Conservation (phyloP, 108 stramenopile species). For the Schizochytrium sp. region DNA sequence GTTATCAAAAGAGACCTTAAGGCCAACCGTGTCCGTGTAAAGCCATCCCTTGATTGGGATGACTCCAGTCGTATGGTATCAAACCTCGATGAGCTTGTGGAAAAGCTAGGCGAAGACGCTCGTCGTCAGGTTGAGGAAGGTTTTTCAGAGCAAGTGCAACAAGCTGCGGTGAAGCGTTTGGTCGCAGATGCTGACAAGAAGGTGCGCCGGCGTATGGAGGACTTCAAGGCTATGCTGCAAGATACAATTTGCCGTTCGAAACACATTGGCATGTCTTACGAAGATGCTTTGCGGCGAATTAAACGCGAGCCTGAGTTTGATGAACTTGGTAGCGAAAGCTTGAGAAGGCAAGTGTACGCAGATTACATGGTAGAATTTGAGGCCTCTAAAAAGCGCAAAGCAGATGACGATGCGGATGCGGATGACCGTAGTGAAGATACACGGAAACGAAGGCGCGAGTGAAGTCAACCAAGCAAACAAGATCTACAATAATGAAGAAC, state of each 20-base stretch:
- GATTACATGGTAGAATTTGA: slow-evolving; percentile 3
- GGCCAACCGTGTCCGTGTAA: not conserved
- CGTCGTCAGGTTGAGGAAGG: slow-evolving; percentile 3
- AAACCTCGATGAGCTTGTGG: slow-evolving; percentile 10
- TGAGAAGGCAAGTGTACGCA: not conserved
- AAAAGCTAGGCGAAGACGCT: slow-evolving; percentile 35
- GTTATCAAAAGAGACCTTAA: slow-evolving; percentile 24
- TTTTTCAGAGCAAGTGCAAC: not conserved
- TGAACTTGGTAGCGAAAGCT: not conserved
- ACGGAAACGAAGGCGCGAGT: not conserved
- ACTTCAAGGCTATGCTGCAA: slow-evolving; percentile 38
- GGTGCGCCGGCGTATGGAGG: not conserved
- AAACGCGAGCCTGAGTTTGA: slow-evolving; percentile 17
- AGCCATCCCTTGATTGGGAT: not conserved
- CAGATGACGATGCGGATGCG: not conserved
- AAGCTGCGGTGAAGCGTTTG: not conserved
- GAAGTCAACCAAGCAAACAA: not conserved
- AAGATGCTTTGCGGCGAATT: not conserved
- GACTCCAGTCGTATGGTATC: not conserved
- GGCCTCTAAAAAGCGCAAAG: slow-evolving; percentile 23
- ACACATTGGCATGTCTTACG: slow-evolving; percentile 6
- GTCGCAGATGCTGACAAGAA: slow-evolving; percentile 15
- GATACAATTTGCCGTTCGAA: not conserved
- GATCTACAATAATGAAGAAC: too few relatives aligned
- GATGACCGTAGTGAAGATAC: not conserved